Evolutionary conservation across 768 basidiomycete genomes (phyloP), one percentile per base, ranked within the genome.

Genomic region (Suillus alpinus): DNA sequence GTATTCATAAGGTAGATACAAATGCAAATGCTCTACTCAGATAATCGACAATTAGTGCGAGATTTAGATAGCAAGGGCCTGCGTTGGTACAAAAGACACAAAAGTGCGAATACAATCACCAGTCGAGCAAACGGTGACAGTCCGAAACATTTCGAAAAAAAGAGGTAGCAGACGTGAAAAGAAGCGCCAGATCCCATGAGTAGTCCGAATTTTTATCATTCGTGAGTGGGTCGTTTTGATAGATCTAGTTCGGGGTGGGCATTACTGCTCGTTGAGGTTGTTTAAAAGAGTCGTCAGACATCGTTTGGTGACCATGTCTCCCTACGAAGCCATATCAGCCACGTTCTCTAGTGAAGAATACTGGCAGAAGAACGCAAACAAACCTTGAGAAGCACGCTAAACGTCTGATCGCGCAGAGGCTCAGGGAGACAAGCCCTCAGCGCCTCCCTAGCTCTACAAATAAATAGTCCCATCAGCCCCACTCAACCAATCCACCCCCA

Each of bases 281-380:
- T 93, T 90, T 62, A 95, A 82, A 36, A 96, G 82, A 36, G 93
- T 95, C 51, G 92, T 91, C 61, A 96, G 81, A 75, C 94, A 95
- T 68, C 94, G 84, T 78, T 95, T 96, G 31, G 97, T 99, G 65
- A 98, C 97, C 88, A 96, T 94, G 69, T 99, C 97, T 53, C 95
- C 95, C 92, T 94, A 65, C 9, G 20, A 32, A 39, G 20, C 37
- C 43, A 12, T 18, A 46, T 74, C 55, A 76, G 67, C 44, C 12
- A 32, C 20, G 18, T 6, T 46, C 13, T 39, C 3, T 39, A 36
- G 16, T 37, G 34, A 34, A 59, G 56, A 26, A 26, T 26, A 26
- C 26, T 2, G 26, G 26, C 26, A 26, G 34, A 34, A 59, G 56
- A 23, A 56, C 39, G 20, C 18, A 31, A 9, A 69, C 79, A 20